Percentiles rank a stretch among this genome's conserved stretches.
Conservation (phyloP, 441 rosid species). For the Pelargonium cotyledonis region DNA sequence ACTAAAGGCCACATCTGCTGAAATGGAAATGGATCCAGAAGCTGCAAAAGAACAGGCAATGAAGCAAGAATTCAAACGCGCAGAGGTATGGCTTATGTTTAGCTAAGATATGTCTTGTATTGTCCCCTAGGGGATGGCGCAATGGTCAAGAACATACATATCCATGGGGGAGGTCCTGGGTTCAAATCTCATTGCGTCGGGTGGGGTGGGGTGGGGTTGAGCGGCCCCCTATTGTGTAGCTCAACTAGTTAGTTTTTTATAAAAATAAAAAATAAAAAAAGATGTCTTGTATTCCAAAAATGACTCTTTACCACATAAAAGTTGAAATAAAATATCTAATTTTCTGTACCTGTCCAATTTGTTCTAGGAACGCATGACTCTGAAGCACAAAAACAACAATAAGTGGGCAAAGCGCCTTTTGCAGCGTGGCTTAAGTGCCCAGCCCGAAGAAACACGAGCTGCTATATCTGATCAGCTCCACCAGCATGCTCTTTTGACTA, state of each 20-base stretch:
- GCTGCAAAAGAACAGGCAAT: slow-evolving; percentile 70
- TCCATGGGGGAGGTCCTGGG: too few species aligned
- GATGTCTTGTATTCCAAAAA: background rate
- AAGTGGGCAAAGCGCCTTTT: slow-evolving; percentile 76
- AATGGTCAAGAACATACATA: too few species aligned
- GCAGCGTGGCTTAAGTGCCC: slow-evolving; percentile 61
- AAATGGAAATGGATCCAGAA: slow-evolving; percentile 66
- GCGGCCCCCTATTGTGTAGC: too few species aligned
- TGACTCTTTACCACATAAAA: background rate
- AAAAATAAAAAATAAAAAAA: too few species aligned
- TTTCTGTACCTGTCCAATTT: slow-evolving; percentile 14
- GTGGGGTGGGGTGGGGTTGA: too few species aligned
- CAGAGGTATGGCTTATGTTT: slow-evolving; percentile 48
- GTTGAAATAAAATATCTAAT: slow-evolving; percentile 4
- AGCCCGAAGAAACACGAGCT: slow-evolving; percentile 75
- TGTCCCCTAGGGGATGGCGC: too few species aligned
- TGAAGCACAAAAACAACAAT: slow-evolving; percentile 72
- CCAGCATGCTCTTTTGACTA: slow-evolving; percentile 59
- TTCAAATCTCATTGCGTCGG: too few species aligned
- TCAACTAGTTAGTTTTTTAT: too few species aligned
- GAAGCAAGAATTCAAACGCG: slow-evolving; percentile 70
- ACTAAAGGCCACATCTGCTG: slow-evolving; percentile 38
- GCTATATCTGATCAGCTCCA: slow-evolving; percentile 81
- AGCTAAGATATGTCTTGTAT: background rate
- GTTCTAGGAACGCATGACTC: slow-evolving; percentile 71